Evolutionary conservation across 805 yeast genomes (phyloP), one percentile per base, ranked within the genome.

Genomic region (Candida caryicola): DNA sequence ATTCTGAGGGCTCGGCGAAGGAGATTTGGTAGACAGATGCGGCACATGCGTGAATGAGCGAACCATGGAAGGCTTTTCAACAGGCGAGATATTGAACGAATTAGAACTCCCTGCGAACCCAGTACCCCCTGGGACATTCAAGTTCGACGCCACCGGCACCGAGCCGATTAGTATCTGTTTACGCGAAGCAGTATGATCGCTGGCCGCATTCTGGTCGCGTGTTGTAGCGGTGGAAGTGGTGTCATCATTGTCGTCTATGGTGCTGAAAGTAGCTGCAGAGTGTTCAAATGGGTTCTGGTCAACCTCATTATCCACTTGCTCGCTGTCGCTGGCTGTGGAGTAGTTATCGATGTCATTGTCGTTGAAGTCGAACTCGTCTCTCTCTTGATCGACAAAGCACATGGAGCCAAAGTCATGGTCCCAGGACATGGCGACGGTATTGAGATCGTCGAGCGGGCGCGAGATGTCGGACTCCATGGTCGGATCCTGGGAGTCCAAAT

Each of bases 361-460:
- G 17, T 31, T 36, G 27, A 27, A 29, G 34, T 69, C 72, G 47
- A 64, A 73, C 28, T 74, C 77, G 30, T 56, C 34, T 36, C 62
- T 66, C 9, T 69, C 67, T 51, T 82, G 87, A 23, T 68, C 65
- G 1, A 79, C 69, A 45, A 80, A 74, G 1, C 73, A 46, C 29
- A 85, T 53, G 34, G 73, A 74, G 29, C 74, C 70, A 13, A 52
- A 54, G 2, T 59, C 59, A 3, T 61, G 59, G 39, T 77, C 66
- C 95, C 93, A 86, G 0, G 80, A 68, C 4, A 74, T 52, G 0
- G 85, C 63, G 0, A 71, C 68, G 5, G 72, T 59, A 1, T 78
- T 67, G 19, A 87, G 54, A 29, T 76, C 73, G 34, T 79, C 81
- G 4, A 76, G 54, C 43, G 72, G 50, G 64, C 64, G 49, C 4